Evolutionary conservation across 2,329 filamentous ascomycete species (phyloP), one percentile per base, ranked within the genome.

Genomic region (Triangularia verruculosa): DNA sequence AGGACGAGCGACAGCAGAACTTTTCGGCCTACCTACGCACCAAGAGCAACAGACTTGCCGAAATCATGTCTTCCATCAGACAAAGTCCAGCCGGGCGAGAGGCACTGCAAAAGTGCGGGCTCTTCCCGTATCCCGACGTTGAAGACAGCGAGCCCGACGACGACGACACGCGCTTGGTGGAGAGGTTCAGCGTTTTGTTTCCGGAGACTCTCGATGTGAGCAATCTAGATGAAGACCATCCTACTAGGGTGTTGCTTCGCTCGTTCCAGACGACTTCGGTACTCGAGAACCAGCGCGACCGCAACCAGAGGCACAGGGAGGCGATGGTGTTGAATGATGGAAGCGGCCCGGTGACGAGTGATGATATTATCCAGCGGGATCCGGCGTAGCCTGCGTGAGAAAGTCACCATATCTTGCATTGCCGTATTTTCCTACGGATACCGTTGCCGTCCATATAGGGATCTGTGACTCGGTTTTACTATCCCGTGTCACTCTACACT

Each of bases 301-400:
- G 93, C 65, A 82, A 92, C 64, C 84, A 93, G 68, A 84, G 91
- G 57, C 85, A 94, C 72, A 84, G 93, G 68, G 92, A 97, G 78
- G 93, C 92, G 4, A 93, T 97, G 85, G 93, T 97, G 20, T 80
- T 97, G 62, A 94, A 93, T 71, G 92, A 96, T 71, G 91, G 91
- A n/a, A 91, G 86, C 22, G 83, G 89, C 30, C 89, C 91, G 1
- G 75, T 96, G 53, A 87, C 85, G 3, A 85, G 87, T 67, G 86
- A 86, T 53, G 91, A 96, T 73, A 96, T 97, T 34, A 91, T 93
- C 60, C 89, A 95, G 74, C 79, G 85, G 66, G 83, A 28, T 4
- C 51, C 20, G 8, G 22, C 20, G 13, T 47, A n/a, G 39, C 39
- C 39, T 17, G 4, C 39, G 6, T 47, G 39, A 47, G 7, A n/a